A percentile compares a stretch with the other conserved stretches of the same genome.
Conservation (phyloP, 2,329 filamentous ascomycete species). For the Ophiostoma ulmi region DNA sequence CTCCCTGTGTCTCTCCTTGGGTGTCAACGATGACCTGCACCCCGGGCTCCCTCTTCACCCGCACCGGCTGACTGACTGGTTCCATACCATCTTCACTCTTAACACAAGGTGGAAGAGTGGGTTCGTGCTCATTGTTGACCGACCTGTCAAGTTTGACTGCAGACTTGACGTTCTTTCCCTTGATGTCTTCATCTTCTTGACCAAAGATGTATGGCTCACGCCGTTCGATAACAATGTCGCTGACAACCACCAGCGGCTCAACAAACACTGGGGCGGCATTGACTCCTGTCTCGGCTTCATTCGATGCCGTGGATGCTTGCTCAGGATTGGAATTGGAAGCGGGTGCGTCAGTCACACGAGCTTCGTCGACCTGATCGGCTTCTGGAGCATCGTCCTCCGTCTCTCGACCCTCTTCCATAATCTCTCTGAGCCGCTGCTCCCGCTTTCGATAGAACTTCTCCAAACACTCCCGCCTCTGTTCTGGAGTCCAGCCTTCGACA, state of each 20-base stretch:
- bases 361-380: background rate
- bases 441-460: conserved; percentile 73
- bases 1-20: conserved; percentile 11
- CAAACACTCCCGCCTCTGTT: conserved; percentile 69
- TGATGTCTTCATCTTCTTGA: conserved; percentile 1
- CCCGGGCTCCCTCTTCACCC: conserved; percentile 8
- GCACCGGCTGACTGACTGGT: background rate
- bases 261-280: background rate
- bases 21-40: conserved; percentile 1
- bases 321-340: background rate
- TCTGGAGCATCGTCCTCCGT: conserved; percentile 21
- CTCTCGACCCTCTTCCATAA: conserved; percentile 20
- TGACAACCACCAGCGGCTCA: conserved; percentile 17
- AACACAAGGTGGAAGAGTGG: background rate
- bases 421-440: conserved; percentile 44
- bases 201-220: conserved; percentile 8
- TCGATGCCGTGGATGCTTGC: background rate
- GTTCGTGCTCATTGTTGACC: background rate
- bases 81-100: background rate
- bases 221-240: conserved; percentile 17
- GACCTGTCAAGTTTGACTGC: background rate
- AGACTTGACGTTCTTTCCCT: background rate
- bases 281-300: background rate
- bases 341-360: background rate
- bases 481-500: conserved; percentile 86